These are phyloP conservation scores for Betula pendula DNA, from an alignment of 306 rosid genomes.

Conservation along the genomic window DNA sequence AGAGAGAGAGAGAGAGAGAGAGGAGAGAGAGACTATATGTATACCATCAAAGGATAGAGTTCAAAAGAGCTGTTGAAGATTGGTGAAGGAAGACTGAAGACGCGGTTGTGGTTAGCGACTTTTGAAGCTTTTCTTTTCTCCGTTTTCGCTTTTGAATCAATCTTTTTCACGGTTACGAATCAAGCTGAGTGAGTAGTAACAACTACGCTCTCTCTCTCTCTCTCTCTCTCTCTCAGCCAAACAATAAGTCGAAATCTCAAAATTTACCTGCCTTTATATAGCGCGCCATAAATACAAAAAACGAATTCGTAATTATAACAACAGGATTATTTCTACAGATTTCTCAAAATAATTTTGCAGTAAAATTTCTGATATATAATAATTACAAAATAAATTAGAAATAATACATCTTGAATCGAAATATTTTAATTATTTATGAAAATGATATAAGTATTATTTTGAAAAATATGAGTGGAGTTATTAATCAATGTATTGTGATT, in stretches of 20 bases:
- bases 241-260: too few relatives aligned
- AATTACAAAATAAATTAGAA: too few relatives aligned
- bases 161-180: slow-evolving; percentile 31
- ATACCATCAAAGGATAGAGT: slow-evolving; percentile 12
- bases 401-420: too few relatives aligned
- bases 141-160: slow-evolving; percentile 32
- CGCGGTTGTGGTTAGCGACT: not conserved
- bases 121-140: slow-evolving; percentile 1
- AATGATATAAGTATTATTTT: too few relatives aligned
- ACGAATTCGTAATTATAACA: too few relatives aligned
- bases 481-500: too few relatives aligned
- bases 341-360: too few relatives aligned
- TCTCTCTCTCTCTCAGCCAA: too few relatives aligned
- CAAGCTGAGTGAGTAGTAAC: slow-evolving; percentile 3
- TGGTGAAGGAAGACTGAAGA: not conserved
- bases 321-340: too few relatives aligned
- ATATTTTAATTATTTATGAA: too few relatives aligned
- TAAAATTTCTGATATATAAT: too few relatives aligned
- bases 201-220: not conserved
- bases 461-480: too few relatives aligned
- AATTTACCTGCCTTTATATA: not conserved
- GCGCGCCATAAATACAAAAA: not conserved
- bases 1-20: not conserved
- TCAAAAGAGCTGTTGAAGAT: not conserved
- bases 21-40: not conserved